Base-by-base conservation (phyloP, 176 grass and related monocot genomes). In the Themeda triandra region DNA sequence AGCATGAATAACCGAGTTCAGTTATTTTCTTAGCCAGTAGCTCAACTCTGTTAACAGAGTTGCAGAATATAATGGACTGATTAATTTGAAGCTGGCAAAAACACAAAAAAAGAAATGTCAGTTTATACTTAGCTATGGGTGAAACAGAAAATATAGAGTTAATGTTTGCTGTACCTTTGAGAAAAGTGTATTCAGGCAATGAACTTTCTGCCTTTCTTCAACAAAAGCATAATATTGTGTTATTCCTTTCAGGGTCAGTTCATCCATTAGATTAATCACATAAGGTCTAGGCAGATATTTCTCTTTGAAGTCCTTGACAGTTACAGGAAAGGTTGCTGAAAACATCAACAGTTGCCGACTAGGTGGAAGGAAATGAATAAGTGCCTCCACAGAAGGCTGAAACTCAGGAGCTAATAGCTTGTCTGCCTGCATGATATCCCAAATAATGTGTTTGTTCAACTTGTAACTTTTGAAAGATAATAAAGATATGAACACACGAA, bases 41-140 rank as follows among this genome's bases (percentile, higher is more conserved):
- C 82, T 97, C 94, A 73, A 97, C 92, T 79, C 94, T 89, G 51
- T 97, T 97, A 70, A 94, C 94, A 78, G 94, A 97, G 77, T 97
- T 97, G 62, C 94, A 97, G 53, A 97, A 97, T 91, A 97, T 97
- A 82, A 94, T 97, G 40, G 94, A 94, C 66, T 94, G 94, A 23
- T 97, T 97, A 25, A 95, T 95, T 95, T 95, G 93, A 83, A 92
- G 90, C 93, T 95, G 83, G 15, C 21, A n/a, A 54, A 41, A 83
- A 88, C 17, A 66, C 53, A 60, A 45, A 54, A 63, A 10, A 46
- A 24, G 25, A 49, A 89, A 60, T 63, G 27, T 88, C 65, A 92
- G 39, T 13, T 36, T 92, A 33, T 76, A 40, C 28, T 51, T 37
- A 68, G 10, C 45, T 27, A 81, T 78, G 59, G 36, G 70, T 40